A percentile compares a stretch with the other conserved stretches of the same genome.
Conservation (phyloP, 495 filamentous ascomycete genomes). For the Umbilicaria muhlenbergii region DNA sequence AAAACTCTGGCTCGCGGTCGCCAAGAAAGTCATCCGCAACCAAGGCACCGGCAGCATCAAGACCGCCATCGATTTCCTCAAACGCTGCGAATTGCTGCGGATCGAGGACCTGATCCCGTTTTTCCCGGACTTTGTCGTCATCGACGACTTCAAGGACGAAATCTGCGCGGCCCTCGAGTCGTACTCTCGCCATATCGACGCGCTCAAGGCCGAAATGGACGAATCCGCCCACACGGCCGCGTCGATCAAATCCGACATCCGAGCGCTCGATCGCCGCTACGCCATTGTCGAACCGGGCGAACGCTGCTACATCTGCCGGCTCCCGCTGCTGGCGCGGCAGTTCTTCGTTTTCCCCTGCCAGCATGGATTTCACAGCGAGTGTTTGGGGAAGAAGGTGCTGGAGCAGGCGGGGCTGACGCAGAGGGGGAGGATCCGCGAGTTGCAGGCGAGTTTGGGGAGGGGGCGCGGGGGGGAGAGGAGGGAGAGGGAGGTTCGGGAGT, state of each 20-base stretch:
- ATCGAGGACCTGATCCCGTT: slow-evolving; percentile 97
- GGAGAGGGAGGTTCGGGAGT: slow-evolving; percentile 72
- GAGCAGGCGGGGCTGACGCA: slow-evolving; percentile 38
- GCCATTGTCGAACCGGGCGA: slow-evolving; percentile 96
- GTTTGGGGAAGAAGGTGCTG: slow-evolving; percentile 67
- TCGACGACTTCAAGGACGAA: slow-evolving; percentile 97
- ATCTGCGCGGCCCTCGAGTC: slow-evolving; percentile 88
- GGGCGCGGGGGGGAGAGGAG: slow-evolving; percentile 45
- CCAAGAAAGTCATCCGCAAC: slow-evolving; percentile 77
- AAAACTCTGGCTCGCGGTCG: slow-evolving; percentile 86
- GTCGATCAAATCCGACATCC: slow-evolving; percentile 78
- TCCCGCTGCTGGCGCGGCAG: slow-evolving; percentile 73
- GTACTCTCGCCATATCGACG: slow-evolving; percentile 79
- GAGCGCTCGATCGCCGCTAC: slow-evolving; percentile 69
- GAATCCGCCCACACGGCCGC: slow-evolving; percentile 72
- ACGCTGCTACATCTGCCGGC: slow-evolving; percentile 71
- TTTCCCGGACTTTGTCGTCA: slow-evolving; percentile 98
- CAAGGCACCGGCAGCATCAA: slow-evolving; percentile 64
- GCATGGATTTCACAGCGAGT: slow-evolving; percentile 93
- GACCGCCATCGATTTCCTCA: slow-evolving; percentile 84
- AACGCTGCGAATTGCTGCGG: slow-evolving; percentile 74
- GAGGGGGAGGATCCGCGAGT: slow-evolving; percentile 61
- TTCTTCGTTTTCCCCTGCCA: slow-evolving; percentile 99
- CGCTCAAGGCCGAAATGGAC: slow-evolving; percentile 89
- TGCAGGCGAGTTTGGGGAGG: slow-evolving; percentile 64